phyloP scores from a whole-genome alignment of 176 grass and related monocot genomes.

The Carex pumila region DNA sequence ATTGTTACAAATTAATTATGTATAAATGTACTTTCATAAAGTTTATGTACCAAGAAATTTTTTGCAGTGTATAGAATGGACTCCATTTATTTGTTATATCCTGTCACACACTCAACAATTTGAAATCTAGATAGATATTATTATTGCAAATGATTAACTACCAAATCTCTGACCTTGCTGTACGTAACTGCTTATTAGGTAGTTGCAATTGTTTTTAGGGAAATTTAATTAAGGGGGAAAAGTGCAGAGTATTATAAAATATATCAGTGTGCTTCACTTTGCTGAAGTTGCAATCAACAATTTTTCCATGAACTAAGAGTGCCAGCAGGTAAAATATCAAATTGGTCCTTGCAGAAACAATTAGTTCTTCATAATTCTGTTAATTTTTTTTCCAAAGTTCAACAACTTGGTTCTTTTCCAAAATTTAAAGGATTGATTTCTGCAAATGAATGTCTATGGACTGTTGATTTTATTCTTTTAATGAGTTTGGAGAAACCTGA shows the following conservation, averaged over 20 bases:
- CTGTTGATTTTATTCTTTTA: neutral
- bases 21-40: neutral
- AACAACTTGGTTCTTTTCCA: neutral
- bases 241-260: neutral
- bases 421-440: neutral
- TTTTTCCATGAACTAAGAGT: neutral
- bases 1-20: neutral
- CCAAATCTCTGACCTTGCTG: conserved; percentile 6
- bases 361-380: neutral
- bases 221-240: neutral
- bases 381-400: neutral
- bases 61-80: neutral
- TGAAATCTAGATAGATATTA: neutral
- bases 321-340: neutral
- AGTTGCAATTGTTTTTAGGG: neutral
- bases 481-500: neutral
- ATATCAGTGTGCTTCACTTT: neutral
- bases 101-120: neutral
- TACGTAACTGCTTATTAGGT: conserved; percentile 14
- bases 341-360: neutral
- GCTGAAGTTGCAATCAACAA: conserved; percentile 7
- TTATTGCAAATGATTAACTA: conserved; percentile 15
- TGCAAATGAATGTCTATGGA: neutral
- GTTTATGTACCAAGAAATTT: neutral
- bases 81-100: neutral